Evolutionary conservation across 1,284 basidiomycete genomes (phyloP), one percentile per base, ranked within the genome.

Genomic region (Pascua guehoae): DNA sequence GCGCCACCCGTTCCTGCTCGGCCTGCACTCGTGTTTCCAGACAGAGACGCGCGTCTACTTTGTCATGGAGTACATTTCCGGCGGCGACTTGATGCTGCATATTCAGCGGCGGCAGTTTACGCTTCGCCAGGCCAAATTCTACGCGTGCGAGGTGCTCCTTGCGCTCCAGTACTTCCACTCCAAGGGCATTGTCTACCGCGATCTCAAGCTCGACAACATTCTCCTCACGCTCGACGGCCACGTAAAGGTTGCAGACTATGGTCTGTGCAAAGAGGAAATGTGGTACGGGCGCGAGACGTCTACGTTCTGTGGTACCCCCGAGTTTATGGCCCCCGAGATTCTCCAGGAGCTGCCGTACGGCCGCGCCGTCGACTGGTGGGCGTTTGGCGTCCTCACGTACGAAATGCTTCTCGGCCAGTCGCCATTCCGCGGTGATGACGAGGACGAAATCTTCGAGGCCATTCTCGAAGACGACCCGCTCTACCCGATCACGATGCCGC

Each of bases 291-390:
- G 87, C 69, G 98, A 95, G n/a, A 99, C 96, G 5, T 91, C 89
- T 72, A 99, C 96, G 1, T 99, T 99, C 79, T 99, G 96, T 79
- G 96, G 96, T 56, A 99, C 96, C 42, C 96, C 96, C 0, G 96
- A 99, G 75, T 98, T 98, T 76, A 98, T 99, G 96, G 96, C 96
- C 41, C 96, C 96, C 8, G 96, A 99, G 90, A 98, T 99, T 73
- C 82, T 99, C 54, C 83, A 98, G 37, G 96, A 98, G 79, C 95
- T 98, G 79, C 88, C 93, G 54, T 99, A 99, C 71, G 93, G 93
- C 12, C 88, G 93, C 46, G 96, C 96, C 7, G 96, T 98, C 51
- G 96, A 99, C 72, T 99, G 96, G 96, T 99, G 96, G 96, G 96
- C 96, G 9, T 98, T 98, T 73, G 96, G 96, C 64, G 95, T 99